Base-by-base conservation (phyloP, 495 filamentous ascomycete species). In the Aspergillus biplanus region DNA sequence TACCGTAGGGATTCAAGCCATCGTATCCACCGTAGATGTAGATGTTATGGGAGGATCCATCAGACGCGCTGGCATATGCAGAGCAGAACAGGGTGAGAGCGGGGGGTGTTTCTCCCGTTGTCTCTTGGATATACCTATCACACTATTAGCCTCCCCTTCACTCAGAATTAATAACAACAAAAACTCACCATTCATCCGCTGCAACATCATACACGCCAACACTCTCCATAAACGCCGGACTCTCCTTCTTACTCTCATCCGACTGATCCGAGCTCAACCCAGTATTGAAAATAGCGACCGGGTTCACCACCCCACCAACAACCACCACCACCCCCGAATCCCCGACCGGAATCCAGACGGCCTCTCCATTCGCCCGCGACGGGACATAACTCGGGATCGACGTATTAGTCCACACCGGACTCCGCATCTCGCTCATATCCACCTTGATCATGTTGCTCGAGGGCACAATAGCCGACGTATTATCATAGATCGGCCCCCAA, bases 1-100 rank as follows among this genome's bases (percentile, higher is more conserved):
- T 62, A 11, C 68, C 34, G 3, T 65, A 56, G 1, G 65, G 34
- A 11, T 78, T 49, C 15, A 85, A 52, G 0, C 86, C 87, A 52
- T 86, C 71, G 61, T 85, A 89, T 4, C 90, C 90, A 18, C 90
- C 90, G 64, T 92, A 92, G 62, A 88, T 88, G 69, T 92, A 92
- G 58, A 92, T 89, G 65, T 90, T 88, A 69, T 85, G 84, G 13
- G 85, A 87, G 6, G 85, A 87, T 5, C 67, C 70, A 65, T 92
- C 90, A 35, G 75, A 61, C 1, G 89, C 87, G 16, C 81, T 72
- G 0, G 85, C 89, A 35, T 88, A 76, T 1, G 90, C 85, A 27
- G 88, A 86, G 71, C 89, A 92, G 35, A 89, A 89, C 63, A 84
- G 76, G 2, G 88, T 82, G 13, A 82, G 68, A 60, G 79, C 67